Conservation (phyloP, 495 filamentous ascomycete species). For the Penicillium chermesinum region DNA sequence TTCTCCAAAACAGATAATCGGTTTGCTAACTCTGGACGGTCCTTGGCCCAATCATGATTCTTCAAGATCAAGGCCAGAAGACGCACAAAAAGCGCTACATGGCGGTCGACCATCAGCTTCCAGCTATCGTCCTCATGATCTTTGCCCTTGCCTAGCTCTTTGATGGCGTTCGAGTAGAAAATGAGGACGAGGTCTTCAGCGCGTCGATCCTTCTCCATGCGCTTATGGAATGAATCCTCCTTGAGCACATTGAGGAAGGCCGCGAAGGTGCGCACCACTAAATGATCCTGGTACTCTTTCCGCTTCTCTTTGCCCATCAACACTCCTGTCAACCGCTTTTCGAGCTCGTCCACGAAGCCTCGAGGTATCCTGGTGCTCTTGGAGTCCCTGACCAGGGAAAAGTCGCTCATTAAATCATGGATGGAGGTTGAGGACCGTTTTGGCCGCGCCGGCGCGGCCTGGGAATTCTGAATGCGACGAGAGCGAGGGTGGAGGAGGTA, state of each 20-base stretch:
- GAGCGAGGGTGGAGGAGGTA: conserved; percentile 89
- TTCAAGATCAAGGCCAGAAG: conserved; percentile 75
- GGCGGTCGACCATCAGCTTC: conserved; percentile 89
- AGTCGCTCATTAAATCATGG: conserved; percentile 67
- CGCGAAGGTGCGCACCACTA: conserved; percentile 76
- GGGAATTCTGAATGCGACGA: conserved; percentile 78
- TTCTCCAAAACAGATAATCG: conserved; percentile 79
- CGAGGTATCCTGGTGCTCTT: conserved; percentile 76
- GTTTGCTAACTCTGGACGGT: conserved; percentile 74
- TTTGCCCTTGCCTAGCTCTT: conserved; percentile 79
- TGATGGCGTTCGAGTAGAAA: conserved; percentile 86
- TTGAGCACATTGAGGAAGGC: conserved; percentile 74
- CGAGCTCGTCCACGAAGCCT: conserved; percentile 66
- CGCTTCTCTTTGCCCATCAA: conserved; percentile 66
- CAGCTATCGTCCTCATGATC: conserved; percentile 78
- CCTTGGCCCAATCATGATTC: conserved; percentile 72
- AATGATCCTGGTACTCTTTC: conserved; percentile 70
- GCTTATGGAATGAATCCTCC: conserved; percentile 63
- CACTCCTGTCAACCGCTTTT: conserved; percentile 62
- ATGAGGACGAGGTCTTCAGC: conserved; percentile 85
- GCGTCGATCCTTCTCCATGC: conserved; percentile 88
- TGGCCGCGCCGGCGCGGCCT: conserved; percentile 54
- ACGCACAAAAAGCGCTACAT: conserved; percentile 91
- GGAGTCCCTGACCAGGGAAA: conserved; percentile 67
- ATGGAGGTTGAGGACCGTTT: conserved; percentile 66